A percentile compares a stretch with the other conserved stretches of the same genome.
Evolutionary conservation across 1,139 yeast genomes (phyloP).

Genomic region (Yamadazyma oceani): DNA sequence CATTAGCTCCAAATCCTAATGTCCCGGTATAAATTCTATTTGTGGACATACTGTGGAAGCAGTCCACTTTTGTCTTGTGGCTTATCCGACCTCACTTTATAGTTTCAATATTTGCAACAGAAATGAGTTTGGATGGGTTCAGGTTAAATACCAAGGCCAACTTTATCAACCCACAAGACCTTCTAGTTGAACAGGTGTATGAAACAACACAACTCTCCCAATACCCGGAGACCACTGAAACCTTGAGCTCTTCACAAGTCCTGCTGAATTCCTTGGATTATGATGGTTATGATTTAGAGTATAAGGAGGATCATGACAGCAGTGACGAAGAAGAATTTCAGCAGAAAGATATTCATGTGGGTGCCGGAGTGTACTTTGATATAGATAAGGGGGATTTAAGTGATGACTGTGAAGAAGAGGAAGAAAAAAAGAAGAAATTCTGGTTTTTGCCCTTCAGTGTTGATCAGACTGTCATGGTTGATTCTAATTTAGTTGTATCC

Average conservation of each 20-base stretch:
- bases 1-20: too few species aligned
- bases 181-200: constrained; percentile 9
- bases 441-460: constrained; percentile 18
- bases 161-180: constrained; percentile 12
- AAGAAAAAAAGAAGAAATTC: constrained; percentile 16
- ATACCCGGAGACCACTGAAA: too few species aligned
- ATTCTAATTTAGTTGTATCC: constrained; percentile 13
- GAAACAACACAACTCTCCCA: too few species aligned
- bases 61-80: background rate
- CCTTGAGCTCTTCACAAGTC: too few species aligned
- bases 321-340: constrained; percentile 1
- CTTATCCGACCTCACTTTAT: too few species aligned
- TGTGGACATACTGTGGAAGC: too few species aligned
- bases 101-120: too few species aligned
- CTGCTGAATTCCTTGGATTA: constrained; percentile 4
- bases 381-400: constrained; percentile 9
- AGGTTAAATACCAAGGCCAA: constrained; percentile 4
- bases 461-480: constrained; percentile 10
- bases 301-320: constrained; percentile 2
- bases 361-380: constrained; percentile 15
- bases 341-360: constrained; percentile 11
- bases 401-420: constrained; percentile 10
- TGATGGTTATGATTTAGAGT: constrained; percentile 10
- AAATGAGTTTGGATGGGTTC: constrained; percentile 4
- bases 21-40: too few species aligned